Conservation (phyloP, 257 asterid species). For the Nicotiana noctiflora region DNA sequence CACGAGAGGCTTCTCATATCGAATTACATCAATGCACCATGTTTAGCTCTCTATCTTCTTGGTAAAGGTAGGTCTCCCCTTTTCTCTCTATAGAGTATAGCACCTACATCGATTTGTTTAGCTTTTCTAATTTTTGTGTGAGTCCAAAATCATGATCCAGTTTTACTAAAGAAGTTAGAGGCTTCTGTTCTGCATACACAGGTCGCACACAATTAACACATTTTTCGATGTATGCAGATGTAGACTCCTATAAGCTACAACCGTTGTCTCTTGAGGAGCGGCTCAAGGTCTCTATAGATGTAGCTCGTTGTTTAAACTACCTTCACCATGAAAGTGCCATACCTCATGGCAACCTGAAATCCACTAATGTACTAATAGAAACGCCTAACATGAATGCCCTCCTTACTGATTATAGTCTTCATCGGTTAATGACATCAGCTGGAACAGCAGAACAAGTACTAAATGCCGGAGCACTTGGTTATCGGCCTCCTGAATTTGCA, state of each 20-base stretch:
- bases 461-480: constrained; percentile 72
- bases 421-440: constrained; percentile 62
- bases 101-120: neutral
- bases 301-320: constrained; percentile 62
- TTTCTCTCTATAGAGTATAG: neutral
- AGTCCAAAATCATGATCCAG: neutral
- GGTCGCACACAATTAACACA: neutral
- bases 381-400: constrained; percentile 38
- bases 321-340: constrained; percentile 70
- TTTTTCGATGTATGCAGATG: constrained; percentile 39
- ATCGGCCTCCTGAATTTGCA: constrained; percentile 83
- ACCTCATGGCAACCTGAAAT: constrained; percentile 93
- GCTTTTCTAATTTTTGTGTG: constrained; percentile 1
- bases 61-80: constrained; percentile 42
- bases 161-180: neutral
- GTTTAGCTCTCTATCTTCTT: constrained; percentile 64
- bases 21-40: constrained; percentile 48
- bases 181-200: neutral
- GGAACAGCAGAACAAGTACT: constrained; percentile 81
- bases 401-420: constrained; percentile 76
- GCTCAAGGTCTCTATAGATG: constrained; percentile 53
- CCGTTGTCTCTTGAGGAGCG: constrained; percentile 50
- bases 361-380: constrained; percentile 66
- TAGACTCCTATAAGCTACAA: constrained; percentile 35
- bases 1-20: constrained; percentile 79